Evolutionary conservation across 257 asterid species (phyloP).

Genomic region (Solanum commersonii): DNA sequence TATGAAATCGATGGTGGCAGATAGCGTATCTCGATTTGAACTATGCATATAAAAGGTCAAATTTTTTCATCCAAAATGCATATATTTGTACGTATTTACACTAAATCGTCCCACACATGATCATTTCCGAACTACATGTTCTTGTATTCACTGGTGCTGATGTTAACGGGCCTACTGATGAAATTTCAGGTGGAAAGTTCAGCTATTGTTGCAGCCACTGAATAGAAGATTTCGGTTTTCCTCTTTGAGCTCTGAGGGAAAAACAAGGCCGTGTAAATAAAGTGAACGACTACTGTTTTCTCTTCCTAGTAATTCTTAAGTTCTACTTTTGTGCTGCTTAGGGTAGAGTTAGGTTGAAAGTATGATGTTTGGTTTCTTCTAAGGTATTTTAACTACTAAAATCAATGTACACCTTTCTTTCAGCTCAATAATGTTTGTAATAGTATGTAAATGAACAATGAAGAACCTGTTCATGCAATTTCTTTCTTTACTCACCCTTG

Average conservation of each 20-base stretch:
- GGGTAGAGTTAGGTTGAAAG: not conserved
- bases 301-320: not conserved
- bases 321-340: not conserved
- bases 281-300: conserved; percentile 19
- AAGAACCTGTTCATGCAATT: not conserved
- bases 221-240: conserved; percentile 19
- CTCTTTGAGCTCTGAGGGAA: not conserved
- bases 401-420: conserved; percentile 6
- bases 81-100: not conserved
- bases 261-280: conserved; percentile 31
- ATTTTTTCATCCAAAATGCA: not conserved
- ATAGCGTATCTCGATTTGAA: not conserved
- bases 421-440: not conserved
- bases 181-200: conserved; percentile 85
- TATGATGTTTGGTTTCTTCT: not conserved
- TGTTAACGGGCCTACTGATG: conserved; percentile 5
- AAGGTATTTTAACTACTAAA: not conserved
- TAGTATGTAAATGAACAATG: not conserved
- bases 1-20: not conserved
- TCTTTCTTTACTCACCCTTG: not conserved
- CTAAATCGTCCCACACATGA: not conserved
- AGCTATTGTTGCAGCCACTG: conserved; percentile 62
- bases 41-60: not conserved
- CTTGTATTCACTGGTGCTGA: not conserved
- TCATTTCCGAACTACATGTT: conserved; percentile 7